phyloP scores from a whole-genome alignment of 345 rosid genomes.

The Eucalyptus curtisii region DNA sequence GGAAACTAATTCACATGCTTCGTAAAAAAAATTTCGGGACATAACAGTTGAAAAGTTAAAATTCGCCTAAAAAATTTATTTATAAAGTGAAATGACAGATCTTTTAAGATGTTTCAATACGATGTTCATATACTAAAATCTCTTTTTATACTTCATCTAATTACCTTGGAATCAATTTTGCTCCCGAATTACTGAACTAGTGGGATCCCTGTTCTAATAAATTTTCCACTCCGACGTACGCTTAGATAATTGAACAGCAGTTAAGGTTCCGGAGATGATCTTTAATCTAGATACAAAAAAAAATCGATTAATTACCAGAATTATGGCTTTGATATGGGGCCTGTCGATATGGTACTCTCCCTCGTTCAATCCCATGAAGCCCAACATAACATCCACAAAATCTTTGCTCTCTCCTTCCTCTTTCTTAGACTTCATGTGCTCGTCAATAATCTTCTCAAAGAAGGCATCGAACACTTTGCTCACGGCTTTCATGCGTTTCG shows the following conservation, averaged over 20 bases:
- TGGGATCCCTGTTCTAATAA: background rate
- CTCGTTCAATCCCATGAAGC: slow-evolving; percentile 5
- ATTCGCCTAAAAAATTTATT: background rate
- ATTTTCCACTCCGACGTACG: background rate
- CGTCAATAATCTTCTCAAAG: slow-evolving; percentile 24
- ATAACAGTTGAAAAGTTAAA: background rate
- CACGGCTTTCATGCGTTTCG: slow-evolving; percentile 9
- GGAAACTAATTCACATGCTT: background rate
- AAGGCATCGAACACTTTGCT: slow-evolving; percentile 18
- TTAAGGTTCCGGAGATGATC: background rate
- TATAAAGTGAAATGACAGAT: background rate
- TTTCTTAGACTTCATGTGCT: slow-evolving; percentile 3
- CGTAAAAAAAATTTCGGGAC: background rate
- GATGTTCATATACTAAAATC: background rate
- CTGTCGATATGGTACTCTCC: slow-evolving; percentile 3
- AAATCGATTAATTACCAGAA: background rate
- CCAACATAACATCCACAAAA: slow-evolving; percentile 17
- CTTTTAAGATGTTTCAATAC: background rate
- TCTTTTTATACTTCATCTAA: background rate
- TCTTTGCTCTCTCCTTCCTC: slow-evolving; percentile 4
- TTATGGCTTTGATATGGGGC: slow-evolving; percentile 7
- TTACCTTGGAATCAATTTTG: background rate
- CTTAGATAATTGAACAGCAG: background rate
- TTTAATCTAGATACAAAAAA: no score
- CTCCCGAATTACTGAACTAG: background rate